Conservation (phyloP, 202 grass and related monocot genomes). For the Eragrostis tef region DNA sequence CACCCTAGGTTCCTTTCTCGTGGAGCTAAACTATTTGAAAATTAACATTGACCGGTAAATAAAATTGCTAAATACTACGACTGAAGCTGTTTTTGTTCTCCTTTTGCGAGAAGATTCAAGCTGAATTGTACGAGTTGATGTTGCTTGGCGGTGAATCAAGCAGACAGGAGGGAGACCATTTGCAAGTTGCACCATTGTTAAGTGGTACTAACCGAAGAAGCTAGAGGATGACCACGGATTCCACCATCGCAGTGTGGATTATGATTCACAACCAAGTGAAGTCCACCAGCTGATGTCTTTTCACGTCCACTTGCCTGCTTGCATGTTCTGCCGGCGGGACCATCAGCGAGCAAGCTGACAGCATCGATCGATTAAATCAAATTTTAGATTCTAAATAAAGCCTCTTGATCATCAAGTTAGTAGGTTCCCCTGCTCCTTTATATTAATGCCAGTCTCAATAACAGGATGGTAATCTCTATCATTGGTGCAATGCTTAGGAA, state of each 20-base stretch:
- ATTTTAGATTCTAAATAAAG: background rate
- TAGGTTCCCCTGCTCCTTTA: conserved; percentile 2
- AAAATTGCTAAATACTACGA: background rate
- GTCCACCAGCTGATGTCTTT: conserved; percentile 17
- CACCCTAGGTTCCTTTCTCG: background rate
- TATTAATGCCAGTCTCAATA: background rate
- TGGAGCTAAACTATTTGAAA: background rate
- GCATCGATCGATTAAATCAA: background rate
- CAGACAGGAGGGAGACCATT: background rate
- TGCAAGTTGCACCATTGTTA: conserved; percentile 31
- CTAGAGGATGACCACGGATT: conserved; percentile 20
- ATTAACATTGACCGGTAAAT: background rate
- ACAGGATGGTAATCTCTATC: background rate
- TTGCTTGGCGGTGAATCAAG: background rate
- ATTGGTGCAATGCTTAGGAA: background rate
- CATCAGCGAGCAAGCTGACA: conserved; percentile 13
- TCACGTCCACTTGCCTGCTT: conserved; percentile 13
- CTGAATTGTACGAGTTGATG: no score
- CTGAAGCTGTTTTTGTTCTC: no score
- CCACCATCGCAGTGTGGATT: conserved; percentile 34
- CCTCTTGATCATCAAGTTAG: background rate
- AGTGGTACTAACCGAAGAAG: background rate
- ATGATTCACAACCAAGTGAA: conserved; percentile 35
- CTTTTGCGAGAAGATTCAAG: no score
- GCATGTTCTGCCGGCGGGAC: background rate